Evolutionary conservation across 345 rosid species (phyloP).

Genomic region (Salix exigua): DNA sequence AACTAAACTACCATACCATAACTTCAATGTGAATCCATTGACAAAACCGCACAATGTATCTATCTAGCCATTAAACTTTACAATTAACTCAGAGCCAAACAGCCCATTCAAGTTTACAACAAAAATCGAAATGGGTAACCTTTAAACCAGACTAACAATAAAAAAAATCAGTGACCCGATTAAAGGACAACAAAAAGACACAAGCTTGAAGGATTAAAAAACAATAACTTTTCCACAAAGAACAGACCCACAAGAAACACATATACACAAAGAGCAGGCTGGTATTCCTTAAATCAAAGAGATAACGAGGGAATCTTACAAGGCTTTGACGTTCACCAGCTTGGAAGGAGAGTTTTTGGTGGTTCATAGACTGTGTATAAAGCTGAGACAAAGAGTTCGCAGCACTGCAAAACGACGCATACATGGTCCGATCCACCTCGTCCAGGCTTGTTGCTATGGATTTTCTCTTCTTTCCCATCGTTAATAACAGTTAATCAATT

Average conservation of each 20-base stretch:
- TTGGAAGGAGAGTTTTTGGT: slow-evolving; percentile 32
- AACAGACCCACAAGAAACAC: background rate
- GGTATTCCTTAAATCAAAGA: background rate
- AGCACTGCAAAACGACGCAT: slow-evolving; percentile 80
- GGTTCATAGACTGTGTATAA: slow-evolving; percentile 43
- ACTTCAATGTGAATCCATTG: background rate
- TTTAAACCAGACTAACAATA: background rate
- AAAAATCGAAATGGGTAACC: background rate
- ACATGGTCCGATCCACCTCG: slow-evolving; percentile 90
- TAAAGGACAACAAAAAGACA: background rate
- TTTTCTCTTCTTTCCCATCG: slow-evolving; percentile 90
- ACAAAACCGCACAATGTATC: background rate
- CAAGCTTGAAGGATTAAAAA: background rate
- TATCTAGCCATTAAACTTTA: background rate
- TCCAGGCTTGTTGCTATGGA: slow-evolving; percentile 75
- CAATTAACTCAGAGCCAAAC: background rate
- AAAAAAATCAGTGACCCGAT: background rate
- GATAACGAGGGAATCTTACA: slow-evolving; percentile 8
- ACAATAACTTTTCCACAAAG: background rate
- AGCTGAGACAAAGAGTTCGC: slow-evolving; percentile 96
- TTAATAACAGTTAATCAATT: background rate
- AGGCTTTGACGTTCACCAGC: slow-evolving; percentile 31
- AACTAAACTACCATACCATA: background rate
- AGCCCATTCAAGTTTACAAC: background rate
- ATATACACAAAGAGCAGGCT: background rate